Conservation (phyloP, 2,329 filamentous ascomycete species). For the Epichloe glyceriae region DNA sequence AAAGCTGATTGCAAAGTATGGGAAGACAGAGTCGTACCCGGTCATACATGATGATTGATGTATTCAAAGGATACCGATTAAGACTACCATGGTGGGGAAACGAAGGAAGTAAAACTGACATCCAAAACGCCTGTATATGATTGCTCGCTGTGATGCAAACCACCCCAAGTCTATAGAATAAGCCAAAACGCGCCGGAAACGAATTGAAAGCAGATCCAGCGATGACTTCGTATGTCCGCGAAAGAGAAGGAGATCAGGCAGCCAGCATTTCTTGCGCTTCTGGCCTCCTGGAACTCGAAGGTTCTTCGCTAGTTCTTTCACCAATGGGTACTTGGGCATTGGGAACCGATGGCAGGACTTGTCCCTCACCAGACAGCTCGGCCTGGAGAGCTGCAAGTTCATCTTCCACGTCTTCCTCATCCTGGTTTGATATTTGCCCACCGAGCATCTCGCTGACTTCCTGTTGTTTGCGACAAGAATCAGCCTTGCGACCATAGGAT, state of each 20-base stretch:
- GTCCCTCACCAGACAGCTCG: slow-evolving; percentile 16
- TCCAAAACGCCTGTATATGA: slow-evolving; percentile 14
- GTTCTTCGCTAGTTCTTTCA: background rate
- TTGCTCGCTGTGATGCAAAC: slow-evolving; percentile 7
- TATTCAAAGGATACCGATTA: background rate
- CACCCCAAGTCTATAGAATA: slow-evolving; percentile 5
- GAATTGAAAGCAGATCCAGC: background rate
- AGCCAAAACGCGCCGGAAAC: background rate
- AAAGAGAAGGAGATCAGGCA: slow-evolving; percentile 9
- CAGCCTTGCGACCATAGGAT: background rate
- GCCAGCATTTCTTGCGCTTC: slow-evolving; percentile 30
- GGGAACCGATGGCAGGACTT: slow-evolving; percentile 19
- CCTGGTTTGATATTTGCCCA: slow-evolving; percentile 78
- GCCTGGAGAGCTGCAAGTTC: slow-evolving; percentile 71
- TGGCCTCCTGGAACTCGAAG: background rate
- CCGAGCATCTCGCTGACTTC: slow-evolving; percentile 88
- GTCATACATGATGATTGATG: background rate
- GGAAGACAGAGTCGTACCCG: slow-evolving; percentile 10
- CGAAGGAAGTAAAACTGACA: slow-evolving; percentile 2
- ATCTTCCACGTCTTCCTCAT: slow-evolving; percentile 96
- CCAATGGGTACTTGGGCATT: slow-evolving; percentile 19
- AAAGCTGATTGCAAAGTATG: slow-evolving; percentile 60
- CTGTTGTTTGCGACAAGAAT: slow-evolving; percentile 28
- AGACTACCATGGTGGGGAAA: background rate
- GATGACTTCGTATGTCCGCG: background rate